Evolutionary conservation across 1,284 basidiomycete genomes (phyloP), one percentile per base, ranked within the genome.

Genomic region (Tilletia walkeri): DNA sequence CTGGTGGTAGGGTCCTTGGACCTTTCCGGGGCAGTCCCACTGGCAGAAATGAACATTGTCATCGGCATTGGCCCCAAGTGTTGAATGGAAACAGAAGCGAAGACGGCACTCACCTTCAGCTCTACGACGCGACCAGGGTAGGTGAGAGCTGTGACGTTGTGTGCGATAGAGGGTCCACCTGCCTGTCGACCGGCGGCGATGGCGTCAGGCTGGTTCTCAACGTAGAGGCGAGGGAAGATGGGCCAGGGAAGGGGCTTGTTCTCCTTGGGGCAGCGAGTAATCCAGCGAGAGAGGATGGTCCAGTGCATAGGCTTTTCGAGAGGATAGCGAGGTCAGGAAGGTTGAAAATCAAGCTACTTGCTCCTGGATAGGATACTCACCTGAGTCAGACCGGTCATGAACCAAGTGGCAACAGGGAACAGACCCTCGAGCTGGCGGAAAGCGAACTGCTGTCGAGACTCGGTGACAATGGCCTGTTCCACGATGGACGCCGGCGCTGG

Each of bases 381-480:
- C 50, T 67, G 66, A 3, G 66, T 67, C 16, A 78, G 69, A 39
- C 76, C 78, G 12, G 78, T 78, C 70, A 76, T 77, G 67, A 79
- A 79, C 75, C 76, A 78, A 47, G 72, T 73, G 7, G 73, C 69
- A 67, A 77, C 70, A 0, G 77, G 73, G 69, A 73, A 73, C 14
- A 78, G 67, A 2, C 78, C 76, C 41, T 73, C 71, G 14, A 76
- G 73, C 39, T 78, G 76, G 6, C 78, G 72, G 69, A 78, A 78
- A 7, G 72, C 61, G 30, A 68, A 70, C 71, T 78, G 75, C 69
- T 79, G 78, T 2, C 78, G 65, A 20, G 78, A 73, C 66, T 79
- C 78, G 16, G 78, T 79, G 41, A 75, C 73, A 69, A 79, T 79
- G 41, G 75, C 75, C 67, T 79, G 78, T 6, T 77, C 70, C 53